These are phyloP conservation scores for Podospora fimiseda DNA, from an alignment of 495 filamentous ascomycete genomes.

Conservation along the genomic window DNA sequence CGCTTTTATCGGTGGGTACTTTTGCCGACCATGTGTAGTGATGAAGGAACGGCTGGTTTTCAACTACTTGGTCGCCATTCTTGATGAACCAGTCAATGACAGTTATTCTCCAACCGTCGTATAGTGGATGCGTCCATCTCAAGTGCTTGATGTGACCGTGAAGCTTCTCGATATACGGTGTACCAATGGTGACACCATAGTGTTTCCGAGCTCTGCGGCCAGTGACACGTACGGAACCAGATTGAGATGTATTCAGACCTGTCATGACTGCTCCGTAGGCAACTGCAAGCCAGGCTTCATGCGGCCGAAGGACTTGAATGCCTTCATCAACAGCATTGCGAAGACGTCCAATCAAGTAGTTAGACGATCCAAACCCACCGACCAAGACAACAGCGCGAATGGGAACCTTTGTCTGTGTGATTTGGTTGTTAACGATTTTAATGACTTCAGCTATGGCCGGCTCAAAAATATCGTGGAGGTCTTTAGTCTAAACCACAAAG, in stretches of 20 bases:
- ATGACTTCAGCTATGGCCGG: constrained; percentile 53
- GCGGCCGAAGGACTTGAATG: constrained; percentile 54
- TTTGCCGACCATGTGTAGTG: constrained; percentile 17
- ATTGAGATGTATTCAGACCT: constrained; percentile 33
- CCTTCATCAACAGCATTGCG: constrained; percentile 26
- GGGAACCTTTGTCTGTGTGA: constrained; percentile 35
- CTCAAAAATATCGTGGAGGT: constrained; percentile 50
- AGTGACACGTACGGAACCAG: constrained; percentile 34
- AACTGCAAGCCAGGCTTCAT: constrained; percentile 51
- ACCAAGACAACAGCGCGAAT: constrained; percentile 59
- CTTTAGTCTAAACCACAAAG: constrained; percentile 17
- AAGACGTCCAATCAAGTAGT: constrained; percentile 56
- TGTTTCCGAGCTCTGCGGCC: constrained; percentile 46
- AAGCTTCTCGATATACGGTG: constrained; percentile 27
- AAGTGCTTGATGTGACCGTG: constrained; percentile 25
- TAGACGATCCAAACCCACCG: constrained; percentile 63
- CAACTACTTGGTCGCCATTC: constrained; percentile 24
- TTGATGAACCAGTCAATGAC: constrained; percentile 31
- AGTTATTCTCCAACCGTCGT: constrained; percentile 21
- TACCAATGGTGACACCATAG: constrained; percentile 34
- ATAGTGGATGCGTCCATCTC: constrained; percentile 16
- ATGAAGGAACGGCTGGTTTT: constrained; percentile 24
- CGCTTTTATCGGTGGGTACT: constrained; percentile 21
- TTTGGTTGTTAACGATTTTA: constrained; percentile 53
- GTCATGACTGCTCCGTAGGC: constrained; percentile 40